Evolutionary conservation across 73 alveolate species (phyloP).

Genomic region (Symbiodinium pilosum): DNA sequence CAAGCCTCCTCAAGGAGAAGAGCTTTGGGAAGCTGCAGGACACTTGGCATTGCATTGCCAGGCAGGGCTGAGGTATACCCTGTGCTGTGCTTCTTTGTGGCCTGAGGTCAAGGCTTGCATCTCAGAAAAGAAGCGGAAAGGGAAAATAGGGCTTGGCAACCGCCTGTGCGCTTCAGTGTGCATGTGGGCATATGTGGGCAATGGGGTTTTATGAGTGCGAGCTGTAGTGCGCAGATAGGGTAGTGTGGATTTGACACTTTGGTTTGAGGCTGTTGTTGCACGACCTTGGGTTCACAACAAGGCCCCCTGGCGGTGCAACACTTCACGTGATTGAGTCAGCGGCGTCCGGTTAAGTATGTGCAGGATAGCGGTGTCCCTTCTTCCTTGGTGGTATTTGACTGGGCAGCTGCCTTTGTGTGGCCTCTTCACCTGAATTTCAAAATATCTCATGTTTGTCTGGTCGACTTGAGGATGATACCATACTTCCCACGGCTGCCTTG

Average conservation of each 20-base stretch:
- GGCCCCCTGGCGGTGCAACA: neutral
- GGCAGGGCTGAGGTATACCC: too few species aligned
- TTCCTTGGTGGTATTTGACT: conserved; percentile 55
- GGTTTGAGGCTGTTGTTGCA: neutral
- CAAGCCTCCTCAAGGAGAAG: neutral
- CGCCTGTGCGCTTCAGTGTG: too few species aligned
- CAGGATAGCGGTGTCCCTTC: conserved; percentile 68
- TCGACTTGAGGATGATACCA: conserved; percentile 52
- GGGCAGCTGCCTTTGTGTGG: conserved; percentile 28
- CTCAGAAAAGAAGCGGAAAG: neutral
- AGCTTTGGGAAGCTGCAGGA: neutral
- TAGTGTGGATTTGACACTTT: too few species aligned
- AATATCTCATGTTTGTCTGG: neutral
- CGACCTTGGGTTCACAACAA: neutral
- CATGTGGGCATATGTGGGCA: too few species aligned
- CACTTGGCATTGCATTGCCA: neutral
- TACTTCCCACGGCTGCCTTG: conserved; percentile 75
- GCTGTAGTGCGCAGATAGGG: too few species aligned
- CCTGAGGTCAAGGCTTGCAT: neutral
- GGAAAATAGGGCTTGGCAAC: neutral
- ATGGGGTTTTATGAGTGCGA: too few species aligned
- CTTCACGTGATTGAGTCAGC: neutral
- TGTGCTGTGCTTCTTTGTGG: neutral
- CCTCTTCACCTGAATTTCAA: neutral
- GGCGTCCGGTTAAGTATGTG: neutral